These are phyloP conservation scores for Fusarium sp. DNA, from an alignment of 2,329 filamentous ascomycete species.

Conservation along the genomic window DNA sequence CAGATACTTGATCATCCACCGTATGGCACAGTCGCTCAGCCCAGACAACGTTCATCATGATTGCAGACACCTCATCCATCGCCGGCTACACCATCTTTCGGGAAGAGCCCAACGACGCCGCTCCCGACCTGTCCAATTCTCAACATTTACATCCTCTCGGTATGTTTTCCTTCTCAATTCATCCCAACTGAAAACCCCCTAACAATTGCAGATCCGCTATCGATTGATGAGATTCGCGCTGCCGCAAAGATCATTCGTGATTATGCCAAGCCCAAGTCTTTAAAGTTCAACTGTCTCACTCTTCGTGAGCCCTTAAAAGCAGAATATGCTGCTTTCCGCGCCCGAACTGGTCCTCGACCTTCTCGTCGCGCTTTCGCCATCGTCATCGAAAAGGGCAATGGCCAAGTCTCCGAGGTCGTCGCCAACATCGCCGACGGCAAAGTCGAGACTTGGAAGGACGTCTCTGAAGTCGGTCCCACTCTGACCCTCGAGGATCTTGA, in stretches of 20 bases:
- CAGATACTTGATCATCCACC: conserved; percentile 15
- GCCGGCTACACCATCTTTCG: conserved; percentile 60
- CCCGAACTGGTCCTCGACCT: conserved; percentile 58
- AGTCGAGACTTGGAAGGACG: conserved; percentile 60
- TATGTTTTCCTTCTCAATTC: conserved; percentile 12
- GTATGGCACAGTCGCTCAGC: conserved; percentile 47
- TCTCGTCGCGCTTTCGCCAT: conserved; percentile 64
- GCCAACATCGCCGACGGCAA: conserved; percentile 57
- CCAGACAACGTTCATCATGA: conserved; percentile 54
- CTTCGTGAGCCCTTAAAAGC: conserved; percentile 73
- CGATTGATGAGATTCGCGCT: conserved; percentile 63
- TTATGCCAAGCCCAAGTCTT: conserved; percentile 46
- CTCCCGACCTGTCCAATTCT: conserved; percentile 50
- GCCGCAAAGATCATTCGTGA: conserved; percentile 62
- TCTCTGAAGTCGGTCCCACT: conserved; percentile 60
- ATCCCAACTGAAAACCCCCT: neutral
- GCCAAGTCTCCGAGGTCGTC: conserved; percentile 63
- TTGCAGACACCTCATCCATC: conserved; percentile 57
- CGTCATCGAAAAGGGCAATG: conserved; percentile 55
- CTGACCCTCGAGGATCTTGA: conserved; percentile 86
- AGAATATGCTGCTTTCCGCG: conserved; percentile 71
- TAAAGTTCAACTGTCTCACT: conserved; percentile 72
- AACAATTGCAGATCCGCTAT: conserved; percentile 60
- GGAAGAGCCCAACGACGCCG: conserved; percentile 54
- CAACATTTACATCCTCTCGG: conserved; percentile 54